These are phyloP conservation scores for Pilatotrama ljubarskyi DNA, from an alignment of 768 basidiomycete genomes.

Conservation along the genomic window DNA sequence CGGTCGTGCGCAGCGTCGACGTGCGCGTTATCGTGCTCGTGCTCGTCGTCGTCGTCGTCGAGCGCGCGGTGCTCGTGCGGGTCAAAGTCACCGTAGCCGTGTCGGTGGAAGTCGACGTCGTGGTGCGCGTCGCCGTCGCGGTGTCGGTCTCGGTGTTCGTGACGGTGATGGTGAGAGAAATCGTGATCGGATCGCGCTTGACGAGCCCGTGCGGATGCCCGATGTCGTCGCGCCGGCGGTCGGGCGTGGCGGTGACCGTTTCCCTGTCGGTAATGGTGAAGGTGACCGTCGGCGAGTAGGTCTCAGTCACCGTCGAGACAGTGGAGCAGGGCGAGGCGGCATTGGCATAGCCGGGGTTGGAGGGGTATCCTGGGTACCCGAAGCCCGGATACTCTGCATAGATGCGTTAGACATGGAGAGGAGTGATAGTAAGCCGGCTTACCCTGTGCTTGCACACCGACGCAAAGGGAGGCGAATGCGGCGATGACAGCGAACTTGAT, in stretches of 20 bases:
- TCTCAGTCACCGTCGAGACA: neutral
- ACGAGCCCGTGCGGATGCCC: neutral
- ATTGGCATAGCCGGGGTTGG: neutral
- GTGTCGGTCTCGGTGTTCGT: neutral
- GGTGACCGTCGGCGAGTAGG: neutral
- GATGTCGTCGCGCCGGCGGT: neutral
- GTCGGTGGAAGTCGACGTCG: neutral
- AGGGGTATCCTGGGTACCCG: conserved; percentile 2
- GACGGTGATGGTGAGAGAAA: neutral
- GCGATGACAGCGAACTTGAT: conserved; percentile 1
- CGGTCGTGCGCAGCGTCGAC: neutral
- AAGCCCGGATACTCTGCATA: neutral
- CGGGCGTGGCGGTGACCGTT: neutral
- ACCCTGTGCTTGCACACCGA: conserved; percentile 6
- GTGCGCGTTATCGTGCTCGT: neutral
- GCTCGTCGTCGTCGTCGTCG: neutral
- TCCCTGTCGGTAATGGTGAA: neutral
- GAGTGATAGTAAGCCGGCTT: neutral
- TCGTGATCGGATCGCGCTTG: neutral
- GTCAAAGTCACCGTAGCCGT: neutral
- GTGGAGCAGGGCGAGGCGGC: neutral
- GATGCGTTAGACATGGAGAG: neutral
- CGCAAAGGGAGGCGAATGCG: conserved; percentile 5
- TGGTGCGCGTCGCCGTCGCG: neutral
- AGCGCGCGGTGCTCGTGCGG: neutral